Base-by-base conservation (phyloP, 2,329 filamentous ascomycete species). In the Erysiphe pulchra region DNA sequence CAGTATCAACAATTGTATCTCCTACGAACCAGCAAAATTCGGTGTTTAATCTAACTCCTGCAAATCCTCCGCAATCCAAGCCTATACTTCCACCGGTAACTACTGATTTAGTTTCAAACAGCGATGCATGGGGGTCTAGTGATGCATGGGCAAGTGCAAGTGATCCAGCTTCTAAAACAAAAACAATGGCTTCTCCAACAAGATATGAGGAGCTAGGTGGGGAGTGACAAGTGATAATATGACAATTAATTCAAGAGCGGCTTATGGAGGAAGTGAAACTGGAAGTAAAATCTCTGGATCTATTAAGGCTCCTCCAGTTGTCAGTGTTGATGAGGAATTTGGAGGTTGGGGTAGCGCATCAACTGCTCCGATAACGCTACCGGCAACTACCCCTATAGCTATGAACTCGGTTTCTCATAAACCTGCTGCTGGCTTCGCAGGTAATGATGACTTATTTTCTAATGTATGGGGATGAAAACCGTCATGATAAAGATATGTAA, bases 261-360 rank as follows among this genome's bases (percentile, higher is more conserved):
- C 71, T 2, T 8, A 17, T 14, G 28, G 17, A 28, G 70, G 73
- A 1, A 64, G 71, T 0, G 69, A 69, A 52, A 77, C 78, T 20
- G 78, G 78, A 28, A 28, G 8, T 28, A 28, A 28, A 28, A 28
- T 28, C 6, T 79, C 82, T 60, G 71, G 66, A 45, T 63, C 52
- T 51, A 56, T 47, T 34, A 61, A 54, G 52, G 60, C 66, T 37
- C 56, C 58, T 45, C 75, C 82, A 20, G 77, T 79, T 55, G 80
- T 93, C 2, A 70, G 80, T 33, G 80, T 82, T 0, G 87, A 95
- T 55, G 87, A 95, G 61, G 87, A 95, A 57, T 95, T 94, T 64
- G 87, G 87, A 17, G 86, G 87, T 12, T 95, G 87, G 87, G 76
- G 82, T 42, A 92, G 83, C 57, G 74, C 75, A 40, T 7, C 24